phyloP scores from a whole-genome alignment of 2,329 filamentous ascomycete genomes.

The Xylariomycetidae sp. region DNA sequence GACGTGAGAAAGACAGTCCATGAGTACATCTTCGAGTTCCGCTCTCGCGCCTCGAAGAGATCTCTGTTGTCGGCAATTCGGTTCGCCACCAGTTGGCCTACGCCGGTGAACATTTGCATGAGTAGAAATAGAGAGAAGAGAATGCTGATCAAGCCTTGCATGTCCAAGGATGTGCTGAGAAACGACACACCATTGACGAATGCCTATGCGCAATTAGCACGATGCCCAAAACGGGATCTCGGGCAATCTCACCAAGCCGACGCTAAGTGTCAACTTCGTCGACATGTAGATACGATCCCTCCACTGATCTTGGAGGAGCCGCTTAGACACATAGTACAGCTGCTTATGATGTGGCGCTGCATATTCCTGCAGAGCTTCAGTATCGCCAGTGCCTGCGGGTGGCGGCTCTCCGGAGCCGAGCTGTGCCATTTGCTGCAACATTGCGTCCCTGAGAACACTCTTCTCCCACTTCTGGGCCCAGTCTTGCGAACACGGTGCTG shows the following conservation, averaged over 20 bases:
- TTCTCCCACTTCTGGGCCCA: slow-evolving; percentile 52
- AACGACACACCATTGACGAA: slow-evolving; percentile 79
- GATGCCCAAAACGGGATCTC: not conserved
- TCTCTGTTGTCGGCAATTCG: slow-evolving; percentile 73
- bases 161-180: slow-evolving; percentile 60
- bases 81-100: slow-evolving; percentile 73
- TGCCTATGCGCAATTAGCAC: slow-evolving; percentile 23
- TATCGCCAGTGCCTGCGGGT: slow-evolving; percentile 37
- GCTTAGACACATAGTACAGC: slow-evolving; percentile 2
- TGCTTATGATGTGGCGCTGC: slow-evolving; percentile 2
- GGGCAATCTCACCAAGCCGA: slow-evolving; percentile 5
- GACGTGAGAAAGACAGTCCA: slow-evolving; percentile 79
- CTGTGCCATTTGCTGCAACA: no score
- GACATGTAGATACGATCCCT: slow-evolving; percentile 8
- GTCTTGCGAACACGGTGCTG: slow-evolving; percentile 40
- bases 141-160: slow-evolving; percentile 70
- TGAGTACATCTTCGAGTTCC: slow-evolving; percentile 71
- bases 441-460: no score
- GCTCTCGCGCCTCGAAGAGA: slow-evolving; percentile 75
- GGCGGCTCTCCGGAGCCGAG: not conserved
- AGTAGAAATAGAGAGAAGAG: slow-evolving; percentile 12
- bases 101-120: slow-evolving; percentile 67
- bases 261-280: slow-evolving; percentile 7
- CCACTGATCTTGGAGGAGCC: slow-evolving; percentile 11
- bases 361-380: no score